A percentile compares a stretch with the other conserved stretches of the same genome.
phyloP scores from a whole-genome alignment of 441 rosid species.

The Populus tomentosa region DNA sequence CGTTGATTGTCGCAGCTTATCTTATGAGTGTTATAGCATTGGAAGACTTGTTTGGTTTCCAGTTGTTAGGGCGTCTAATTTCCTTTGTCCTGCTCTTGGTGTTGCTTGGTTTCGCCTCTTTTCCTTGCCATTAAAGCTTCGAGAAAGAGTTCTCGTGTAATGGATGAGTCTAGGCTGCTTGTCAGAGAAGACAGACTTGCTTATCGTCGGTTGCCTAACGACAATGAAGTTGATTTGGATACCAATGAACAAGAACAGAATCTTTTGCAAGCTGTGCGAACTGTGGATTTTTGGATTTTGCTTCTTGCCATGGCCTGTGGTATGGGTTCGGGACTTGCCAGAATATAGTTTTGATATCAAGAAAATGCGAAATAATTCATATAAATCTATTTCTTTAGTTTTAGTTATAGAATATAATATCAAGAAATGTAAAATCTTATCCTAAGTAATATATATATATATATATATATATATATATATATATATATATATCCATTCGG shows the following conservation, averaged over 20 bases:
- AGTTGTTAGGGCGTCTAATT: conserved; percentile 24
- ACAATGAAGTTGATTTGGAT: conserved; percentile 11
- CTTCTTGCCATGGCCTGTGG: conserved; percentile 71
- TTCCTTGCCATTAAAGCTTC: conserved; percentile 39
- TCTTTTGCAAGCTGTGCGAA: conserved; percentile 51
- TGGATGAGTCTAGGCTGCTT: conserved; percentile 16
- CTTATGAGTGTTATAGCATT: conserved; percentile 52
- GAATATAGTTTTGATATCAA: too few species aligned
- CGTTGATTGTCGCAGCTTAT: conserved; percentile 55
- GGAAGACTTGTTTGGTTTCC: conserved; percentile 42
- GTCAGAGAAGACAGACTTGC: conserved; percentile 1
- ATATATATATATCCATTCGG: too few species aligned
- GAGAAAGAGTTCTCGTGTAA: conserved; percentile 15
- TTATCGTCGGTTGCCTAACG: conserved; percentile 23
- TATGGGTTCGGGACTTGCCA: conserved; percentile 78
- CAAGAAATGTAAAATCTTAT: too few species aligned
- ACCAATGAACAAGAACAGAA: conserved; percentile 23
- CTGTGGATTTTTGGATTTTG: conserved; percentile 55
- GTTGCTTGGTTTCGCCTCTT: conserved; percentile 52
- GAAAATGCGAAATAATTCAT: too few species aligned
- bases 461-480: too few species aligned
- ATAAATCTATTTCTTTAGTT: too few species aligned
- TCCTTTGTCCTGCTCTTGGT: conserved; percentile 37
- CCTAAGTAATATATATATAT: too few species aligned
- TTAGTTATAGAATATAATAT: too few species aligned